Percentiles rank a stretch among this genome's conserved stretches.
Evolutionary conservation across 768 basidiomycete genomes (phyloP).

Genomic region (Trametes cinnabarina): DNA sequence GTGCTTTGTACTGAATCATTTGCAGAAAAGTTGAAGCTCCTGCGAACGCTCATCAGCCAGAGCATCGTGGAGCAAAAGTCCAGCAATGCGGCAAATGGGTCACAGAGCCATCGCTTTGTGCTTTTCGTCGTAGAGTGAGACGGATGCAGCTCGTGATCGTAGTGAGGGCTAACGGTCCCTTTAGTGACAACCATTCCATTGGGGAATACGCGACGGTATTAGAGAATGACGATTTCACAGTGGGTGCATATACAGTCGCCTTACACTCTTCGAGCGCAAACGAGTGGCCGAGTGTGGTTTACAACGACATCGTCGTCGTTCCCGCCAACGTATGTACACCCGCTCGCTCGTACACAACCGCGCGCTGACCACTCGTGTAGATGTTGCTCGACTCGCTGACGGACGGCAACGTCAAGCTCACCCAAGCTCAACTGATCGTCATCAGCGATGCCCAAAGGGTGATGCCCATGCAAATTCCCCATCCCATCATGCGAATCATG

Average conservation of each 20-base stretch:
- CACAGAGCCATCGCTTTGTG: slow-evolving; percentile 8
- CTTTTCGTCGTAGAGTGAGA: slow-evolving; percentile 20
- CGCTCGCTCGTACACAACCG: too few relatives aligned
- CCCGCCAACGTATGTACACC: slow-evolving; percentile 41
- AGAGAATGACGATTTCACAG: slow-evolving; percentile 32
- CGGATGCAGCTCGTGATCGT: neutral
- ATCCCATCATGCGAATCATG: slow-evolving; percentile 45
- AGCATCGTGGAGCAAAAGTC: slow-evolving; percentile 4
- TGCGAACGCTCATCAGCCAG: slow-evolving; percentile 1
- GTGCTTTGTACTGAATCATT: neutral
- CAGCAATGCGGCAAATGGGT: neutral
- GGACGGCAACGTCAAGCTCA: slow-evolving; percentile 38
- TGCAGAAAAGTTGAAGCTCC: slow-evolving; percentile 15
- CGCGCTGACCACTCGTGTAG: too few relatives aligned
- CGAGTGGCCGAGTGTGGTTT: slow-evolving; percentile 28
- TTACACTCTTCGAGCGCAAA: slow-evolving; percentile 21
- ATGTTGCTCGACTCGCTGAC: slow-evolving; percentile 40
- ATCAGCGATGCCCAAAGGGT: slow-evolving; percentile 42
- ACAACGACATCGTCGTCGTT: slow-evolving; percentile 40
- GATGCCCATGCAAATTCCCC: slow-evolving; percentile 31
- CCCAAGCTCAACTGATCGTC: slow-evolving; percentile 45
- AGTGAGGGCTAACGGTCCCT: neutral
- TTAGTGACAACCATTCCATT: slow-evolving; percentile 17
- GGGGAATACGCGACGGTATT: slow-evolving; percentile 21
- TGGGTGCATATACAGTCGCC: slow-evolving; percentile 20